Base-by-base conservation (phyloP, 2,329 filamentous ascomycete genomes). In the Alternaria conjuncta region DNA sequence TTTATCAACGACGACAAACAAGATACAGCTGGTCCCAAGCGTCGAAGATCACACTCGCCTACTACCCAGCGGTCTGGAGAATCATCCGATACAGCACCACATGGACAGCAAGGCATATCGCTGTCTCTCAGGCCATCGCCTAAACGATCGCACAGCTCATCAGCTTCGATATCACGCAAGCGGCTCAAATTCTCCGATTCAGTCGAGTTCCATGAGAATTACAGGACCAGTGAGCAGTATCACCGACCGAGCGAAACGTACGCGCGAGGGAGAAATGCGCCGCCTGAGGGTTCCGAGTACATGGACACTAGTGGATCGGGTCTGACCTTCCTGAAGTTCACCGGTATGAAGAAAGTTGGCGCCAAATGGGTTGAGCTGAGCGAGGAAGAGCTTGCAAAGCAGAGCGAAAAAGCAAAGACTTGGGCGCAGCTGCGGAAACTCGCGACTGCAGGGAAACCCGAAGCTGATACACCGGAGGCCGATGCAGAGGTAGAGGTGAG, bases 291-390 rank as follows among this genome's bases (percentile, higher is more conserved):
- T 8, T 57, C 55, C 8, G 71, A 74, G 47, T 75, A 68, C 36
- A 59, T 75, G 18, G 76, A 78, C 51, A 76, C 75, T 2, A 77
- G 74, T 36, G 76, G 76, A 2, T 60, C 49, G 18, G 61, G 60
- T 4, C 55, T 66, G 26, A 63, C 64, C 7, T 70, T 68, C n/a
- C 51, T 63, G 8, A 72, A 71, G 23, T 78, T 77, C 28, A 71
- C 71, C 9, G 68, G 75, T 6, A 50, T 68, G 43, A 75, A 63
- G 56, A 75, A 71, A 56, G 53, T 67, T 9, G 69, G 71, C 18
- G 63, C 61, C 7, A 63, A 46, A 15, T 76, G 74, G 62, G 63
- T 76, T 20, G 67, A 75, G 23, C 57, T 73, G 26, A 61, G 63
- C 41, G 66, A 69, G 30, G 64, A 69, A 25, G 67, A 70, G 12